These are phyloP conservation scores for Eurotiales sp. DNA, from an alignment of 2,329 filamentous ascomycete species.

Conservation along the genomic window DNA sequence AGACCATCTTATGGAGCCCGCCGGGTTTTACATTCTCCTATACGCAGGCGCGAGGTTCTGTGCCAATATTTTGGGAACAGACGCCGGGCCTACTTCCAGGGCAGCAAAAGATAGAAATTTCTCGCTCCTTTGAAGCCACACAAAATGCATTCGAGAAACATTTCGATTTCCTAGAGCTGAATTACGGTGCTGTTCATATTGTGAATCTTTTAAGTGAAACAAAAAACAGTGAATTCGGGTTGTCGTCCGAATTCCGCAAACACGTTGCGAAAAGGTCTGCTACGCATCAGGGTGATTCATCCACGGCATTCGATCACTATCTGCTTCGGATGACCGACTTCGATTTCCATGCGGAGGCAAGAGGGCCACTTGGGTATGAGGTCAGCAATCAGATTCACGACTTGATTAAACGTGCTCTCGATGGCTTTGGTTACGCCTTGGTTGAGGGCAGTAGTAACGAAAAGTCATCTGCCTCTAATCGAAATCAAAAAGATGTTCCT, in stretches of 20 bases:
- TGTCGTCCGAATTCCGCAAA: constrained; percentile 73
- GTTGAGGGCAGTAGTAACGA: constrained; percentile 58
- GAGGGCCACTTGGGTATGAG: constrained; percentile 80
- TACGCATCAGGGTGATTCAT: constrained; percentile 53
- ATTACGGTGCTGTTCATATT: constrained; percentile 87
- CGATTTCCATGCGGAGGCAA: constrained; percentile 94
- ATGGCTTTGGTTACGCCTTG: constrained; percentile 89
- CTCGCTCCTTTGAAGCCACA: constrained; percentile 81
- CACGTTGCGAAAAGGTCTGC: constrained; percentile 73
- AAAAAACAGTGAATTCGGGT: constrained; percentile 79
- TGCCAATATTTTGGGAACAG: constrained; percentile 98
- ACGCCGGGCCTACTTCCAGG: constrained; percentile 80
- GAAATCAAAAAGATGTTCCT: constrained; percentile 37
- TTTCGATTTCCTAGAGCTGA: constrained; percentile 78
- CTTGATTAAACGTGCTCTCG: constrained; percentile 72
- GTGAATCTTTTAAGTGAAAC: constrained; percentile 90
- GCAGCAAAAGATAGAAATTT: constrained; percentile 91
- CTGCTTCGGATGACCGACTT: constrained; percentile 81
- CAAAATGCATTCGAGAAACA: constrained; percentile 95
- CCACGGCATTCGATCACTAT: constrained; percentile 61
- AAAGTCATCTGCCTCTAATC: constrained; percentile 40
- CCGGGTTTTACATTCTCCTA: constrained; percentile 82
- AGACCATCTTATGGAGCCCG: constrained; percentile 86
- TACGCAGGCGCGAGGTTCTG: constrained; percentile 84
- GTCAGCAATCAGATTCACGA: constrained; percentile 79